Percentiles rank a stretch among this genome's conserved stretches.
phyloP scores from a whole-genome alignment of 164 flowering plant genomes.

The Magnolia officinalis region DNA sequence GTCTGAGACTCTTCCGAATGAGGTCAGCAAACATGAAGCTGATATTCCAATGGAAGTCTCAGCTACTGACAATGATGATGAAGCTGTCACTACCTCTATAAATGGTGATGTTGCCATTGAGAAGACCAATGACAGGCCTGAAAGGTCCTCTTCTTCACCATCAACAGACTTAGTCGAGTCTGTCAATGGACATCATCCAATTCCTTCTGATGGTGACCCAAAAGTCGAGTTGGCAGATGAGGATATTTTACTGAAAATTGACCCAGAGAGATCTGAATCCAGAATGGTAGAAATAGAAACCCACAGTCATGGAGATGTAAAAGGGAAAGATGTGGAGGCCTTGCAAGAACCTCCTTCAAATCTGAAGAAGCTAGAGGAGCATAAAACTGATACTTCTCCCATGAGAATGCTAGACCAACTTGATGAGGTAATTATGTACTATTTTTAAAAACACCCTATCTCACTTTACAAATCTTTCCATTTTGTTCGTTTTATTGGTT shows the following conservation, averaged over 20 bases:
- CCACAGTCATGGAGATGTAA: constrained; percentile 26
- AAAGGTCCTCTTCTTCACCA: constrained; percentile 27
- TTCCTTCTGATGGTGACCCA: constrained; percentile 29
- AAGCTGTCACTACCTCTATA: constrained; percentile 26
- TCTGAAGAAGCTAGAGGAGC: constrained; percentile 32
- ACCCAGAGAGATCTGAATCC: constrained; percentile 35
- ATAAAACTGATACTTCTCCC: constrained; percentile 32
- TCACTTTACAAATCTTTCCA: background rate
- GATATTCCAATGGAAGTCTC: constrained; percentile 24
- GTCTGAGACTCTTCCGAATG: constrained; percentile 26
- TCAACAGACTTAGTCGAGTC: constrained; percentile 24
- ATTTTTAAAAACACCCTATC: background rate
- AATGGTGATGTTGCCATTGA: constrained; percentile 36
- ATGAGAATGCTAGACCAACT: constrained; percentile 77
- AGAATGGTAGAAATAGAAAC: constrained; percentile 25
- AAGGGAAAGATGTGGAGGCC: constrained; percentile 26
- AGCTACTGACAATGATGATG: constrained; percentile 21
- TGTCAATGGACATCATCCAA: constrained; percentile 28
- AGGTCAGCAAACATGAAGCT: constrained; percentile 27
- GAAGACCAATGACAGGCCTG: constrained; percentile 27
- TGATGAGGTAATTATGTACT: constrained; percentile 68
- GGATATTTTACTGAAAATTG: constrained; percentile 29
- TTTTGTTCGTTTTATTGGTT: background rate
- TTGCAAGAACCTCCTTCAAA: constrained; percentile 25
- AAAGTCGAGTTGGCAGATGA: constrained; percentile 26